phyloP scores from a whole-genome alignment of 352 stramenopile species.

The Saprolegnia parasitica region DNA sequence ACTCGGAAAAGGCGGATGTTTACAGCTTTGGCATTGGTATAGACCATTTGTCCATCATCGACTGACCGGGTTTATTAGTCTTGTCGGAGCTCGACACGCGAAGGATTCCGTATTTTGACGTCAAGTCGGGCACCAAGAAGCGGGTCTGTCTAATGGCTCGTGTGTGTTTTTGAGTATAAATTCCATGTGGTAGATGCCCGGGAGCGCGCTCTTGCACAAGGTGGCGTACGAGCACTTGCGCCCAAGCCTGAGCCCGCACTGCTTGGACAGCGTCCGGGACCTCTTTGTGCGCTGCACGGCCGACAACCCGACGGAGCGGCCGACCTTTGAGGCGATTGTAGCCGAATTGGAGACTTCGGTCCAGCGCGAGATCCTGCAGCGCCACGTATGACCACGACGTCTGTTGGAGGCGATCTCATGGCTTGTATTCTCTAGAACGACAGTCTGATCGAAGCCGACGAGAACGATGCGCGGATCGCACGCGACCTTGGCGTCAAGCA shows the following conservation, averaged over 20 bases:
- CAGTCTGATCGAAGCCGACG: conserved; percentile 37
- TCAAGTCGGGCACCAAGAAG: conserved; percentile 83
- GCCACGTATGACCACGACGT: conserved; percentile 46
- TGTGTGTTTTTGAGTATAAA: not conserved
- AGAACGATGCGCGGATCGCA: conserved; percentile 49
- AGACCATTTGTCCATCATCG: too few species aligned
- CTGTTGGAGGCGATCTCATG: not conserved
- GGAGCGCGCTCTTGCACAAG: conserved; percentile 86
- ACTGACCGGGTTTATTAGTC: conserved; percentile 39
- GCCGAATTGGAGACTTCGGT: conserved; percentile 81
- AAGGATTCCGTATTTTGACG: conserved; percentile 85
- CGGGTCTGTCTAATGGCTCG: conserved; percentile 25
- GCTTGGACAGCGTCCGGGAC: conserved; percentile 75
- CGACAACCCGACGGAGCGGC: conserved; percentile 64
- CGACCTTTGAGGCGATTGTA: conserved; percentile 84
- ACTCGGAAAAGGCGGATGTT: conserved; percentile 85
- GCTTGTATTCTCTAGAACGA: conserved; percentile 27
- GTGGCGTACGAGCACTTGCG: conserved; percentile 85
- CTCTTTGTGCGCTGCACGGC: conserved; percentile 76
- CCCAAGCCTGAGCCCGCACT: conserved; percentile 75
- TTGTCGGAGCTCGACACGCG: conserved; percentile 78
- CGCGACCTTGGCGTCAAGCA: conserved; percentile 81
- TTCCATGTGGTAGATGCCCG: conserved; percentile 44
- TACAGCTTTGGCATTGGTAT: conserved; percentile 87
- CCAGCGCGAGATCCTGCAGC: conserved; percentile 77